Conservation (phyloP, 2,329 filamentous ascomycete genomes). For the Leptosphaerulina australis region DNA sequence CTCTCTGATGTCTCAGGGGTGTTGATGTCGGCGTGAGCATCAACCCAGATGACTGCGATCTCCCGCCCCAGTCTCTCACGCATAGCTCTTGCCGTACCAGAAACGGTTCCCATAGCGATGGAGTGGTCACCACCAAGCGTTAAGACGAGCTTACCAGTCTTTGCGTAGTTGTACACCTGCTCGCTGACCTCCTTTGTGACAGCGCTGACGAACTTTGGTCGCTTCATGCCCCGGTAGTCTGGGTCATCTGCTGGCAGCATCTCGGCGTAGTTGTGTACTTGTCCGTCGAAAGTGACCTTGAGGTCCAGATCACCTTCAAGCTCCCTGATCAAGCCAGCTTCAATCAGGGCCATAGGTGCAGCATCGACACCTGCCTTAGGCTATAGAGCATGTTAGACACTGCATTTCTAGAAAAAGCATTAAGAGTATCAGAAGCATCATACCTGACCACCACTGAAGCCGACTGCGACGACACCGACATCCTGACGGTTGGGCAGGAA, state of each 20-base stretch:
- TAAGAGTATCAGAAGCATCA: conserved; percentile 25
- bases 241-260: conserved; percentile 75
- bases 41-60: conserved; percentile 97
- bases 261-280: conserved; percentile 81
- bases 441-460: conserved; percentile 96
- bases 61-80: conserved; percentile 82
- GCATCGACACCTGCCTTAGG: conserved; percentile 91
- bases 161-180: conserved; percentile 87
- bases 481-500: conserved; percentile 82
- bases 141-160: conserved; percentile 81
- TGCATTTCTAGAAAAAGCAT: not conserved
- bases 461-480: conserved; percentile 90
- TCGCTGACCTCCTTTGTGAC: conserved; percentile 80
- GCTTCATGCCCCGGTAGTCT: conserved; percentile 91
- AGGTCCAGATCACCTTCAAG: conserved; percentile 86
- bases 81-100: conserved; percentile 83
- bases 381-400: conserved; percentile 54
- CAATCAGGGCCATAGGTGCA: conserved; percentile 85
- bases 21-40: conserved; percentile 98
- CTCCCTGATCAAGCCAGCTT: conserved; percentile 83
- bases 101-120: conserved; percentile 92
- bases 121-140: conserved; percentile 96
- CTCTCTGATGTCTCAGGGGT: conserved; percentile 86
- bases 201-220: conserved; percentile 81
- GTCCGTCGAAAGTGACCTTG: conserved; percentile 81